Conservation (phyloP, 108 stramenopile genomes). For the Skeletonema marinoi region DNA sequence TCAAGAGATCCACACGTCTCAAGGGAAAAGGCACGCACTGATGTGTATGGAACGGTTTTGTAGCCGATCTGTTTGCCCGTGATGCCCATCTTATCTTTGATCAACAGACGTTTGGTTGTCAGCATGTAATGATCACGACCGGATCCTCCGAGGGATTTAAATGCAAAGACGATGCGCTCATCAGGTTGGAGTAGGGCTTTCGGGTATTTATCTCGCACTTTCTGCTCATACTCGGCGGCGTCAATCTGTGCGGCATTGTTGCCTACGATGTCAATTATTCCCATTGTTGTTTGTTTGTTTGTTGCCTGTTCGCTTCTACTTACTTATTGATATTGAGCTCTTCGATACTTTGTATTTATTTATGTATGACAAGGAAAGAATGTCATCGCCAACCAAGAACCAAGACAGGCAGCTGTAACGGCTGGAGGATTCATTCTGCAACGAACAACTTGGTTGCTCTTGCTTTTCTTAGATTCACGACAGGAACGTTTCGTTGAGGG, state of each 20-base stretch:
- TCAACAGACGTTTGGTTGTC: conserved; percentile 56
- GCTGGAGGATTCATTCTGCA: too few species aligned
- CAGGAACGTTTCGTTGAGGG: too few species aligned
- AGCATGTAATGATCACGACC: conserved; percentile 60
- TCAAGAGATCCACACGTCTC: conserved; percentile 55
- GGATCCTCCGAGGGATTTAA: conserved; percentile 57
- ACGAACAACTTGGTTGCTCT: too few species aligned
- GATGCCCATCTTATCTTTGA: conserved; percentile 60
- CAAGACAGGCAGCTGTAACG: too few species aligned
- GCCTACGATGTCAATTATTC: conserved; percentile 21
- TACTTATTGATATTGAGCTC: too few species aligned
- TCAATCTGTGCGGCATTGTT: conserved; percentile 56
- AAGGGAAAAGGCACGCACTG: conserved; percentile 46
- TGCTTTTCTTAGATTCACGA: too few species aligned
- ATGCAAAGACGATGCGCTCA: conserved; percentile 58
- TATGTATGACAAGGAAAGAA: too few species aligned
- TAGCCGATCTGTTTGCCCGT: conserved; percentile 58
- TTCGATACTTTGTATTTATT: too few species aligned
- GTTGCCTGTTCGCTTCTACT: too few species aligned
- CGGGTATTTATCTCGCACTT: conserved; percentile 40
- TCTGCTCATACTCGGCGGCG: conserved; percentile 45
- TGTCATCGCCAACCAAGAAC: too few species aligned
- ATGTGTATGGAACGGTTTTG: conserved; percentile 42
- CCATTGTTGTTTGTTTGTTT: conserved; percentile 1
- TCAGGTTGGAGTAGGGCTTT: conserved; percentile 24